These are phyloP conservation scores for Colletotrichum tropicicola DNA, from an alignment of 2,329 filamentous ascomycete genomes.

Conservation along the genomic window DNA sequence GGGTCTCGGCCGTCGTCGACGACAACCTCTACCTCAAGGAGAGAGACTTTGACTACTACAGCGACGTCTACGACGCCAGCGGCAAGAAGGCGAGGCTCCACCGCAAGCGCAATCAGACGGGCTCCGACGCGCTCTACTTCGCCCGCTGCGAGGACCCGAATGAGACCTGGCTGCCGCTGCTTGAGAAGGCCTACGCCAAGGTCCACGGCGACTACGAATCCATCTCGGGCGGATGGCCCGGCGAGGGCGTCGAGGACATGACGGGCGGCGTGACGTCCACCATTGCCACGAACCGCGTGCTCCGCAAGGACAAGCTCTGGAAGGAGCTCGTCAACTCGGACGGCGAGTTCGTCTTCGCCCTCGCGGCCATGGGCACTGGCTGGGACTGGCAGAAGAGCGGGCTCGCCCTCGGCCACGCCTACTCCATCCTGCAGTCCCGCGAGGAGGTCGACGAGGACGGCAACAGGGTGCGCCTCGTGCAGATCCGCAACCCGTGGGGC, in stretches of 20 bases:
- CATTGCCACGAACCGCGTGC: conserved; percentile 63
- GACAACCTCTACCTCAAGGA: conserved; percentile 61
- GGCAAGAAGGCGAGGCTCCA: conserved; percentile 67
- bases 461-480: conserved; percentile 48
- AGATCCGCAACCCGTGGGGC: conserved; percentile 75
- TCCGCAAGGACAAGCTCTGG: conserved; percentile 77
- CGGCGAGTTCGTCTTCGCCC: conserved; percentile 70
- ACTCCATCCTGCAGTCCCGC: conserved; percentile 58
- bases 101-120: conserved; percentile 70
- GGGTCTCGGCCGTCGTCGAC: conserved; percentile 76
- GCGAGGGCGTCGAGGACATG: conserved; percentile 57
- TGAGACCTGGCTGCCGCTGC: conserved; percentile 78
- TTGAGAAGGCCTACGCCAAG: conserved; percentile 83
- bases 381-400: conserved; percentile 46
- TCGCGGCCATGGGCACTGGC: conserved; percentile 43
- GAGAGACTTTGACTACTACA: conserved; percentile 33
- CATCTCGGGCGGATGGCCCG: conserved; percentile 73
- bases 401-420: conserved; percentile 56
- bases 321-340: conserved; percentile 72
- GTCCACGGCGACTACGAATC: conserved; percentile 76
- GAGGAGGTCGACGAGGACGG: conserved; percentile 54
- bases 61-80: conserved; percentile 47
- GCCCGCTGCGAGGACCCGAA: conserved; percentile 74
- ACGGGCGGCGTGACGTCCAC: conserved; percentile 66
- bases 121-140: conserved; percentile 75